phyloP scores from a whole-genome alignment of 306 rosid genomes.

The Morella rubra region DNA sequence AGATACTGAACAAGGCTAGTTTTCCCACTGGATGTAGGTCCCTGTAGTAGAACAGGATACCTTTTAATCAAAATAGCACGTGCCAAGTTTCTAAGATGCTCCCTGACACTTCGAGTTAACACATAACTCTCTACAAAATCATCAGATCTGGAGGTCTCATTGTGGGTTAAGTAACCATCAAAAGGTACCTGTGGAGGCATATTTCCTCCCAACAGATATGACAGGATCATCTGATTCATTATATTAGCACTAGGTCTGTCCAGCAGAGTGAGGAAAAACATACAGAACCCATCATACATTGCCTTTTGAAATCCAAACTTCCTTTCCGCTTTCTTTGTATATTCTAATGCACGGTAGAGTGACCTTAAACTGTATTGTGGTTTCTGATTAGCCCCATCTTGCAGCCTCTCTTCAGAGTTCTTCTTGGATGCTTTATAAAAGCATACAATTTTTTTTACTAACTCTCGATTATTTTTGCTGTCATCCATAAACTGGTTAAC shows the following conservation, averaged over 20 bases:
- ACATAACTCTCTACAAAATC: conserved; percentile 43
- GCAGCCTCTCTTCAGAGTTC: conserved; percentile 79
- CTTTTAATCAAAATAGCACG: conserved; percentile 71
- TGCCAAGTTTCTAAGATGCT: conserved; percentile 74
- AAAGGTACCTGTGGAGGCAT: conserved; percentile 47
- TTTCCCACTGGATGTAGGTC: conserved; percentile 97
- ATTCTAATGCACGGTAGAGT: conserved; percentile 87
- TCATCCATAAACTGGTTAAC: conserved; percentile 48
- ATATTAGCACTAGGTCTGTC: conserved; percentile 66
- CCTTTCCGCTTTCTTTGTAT: conserved; percentile 61
- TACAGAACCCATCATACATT: conserved; percentile 82
- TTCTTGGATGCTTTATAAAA: conserved; percentile 74
- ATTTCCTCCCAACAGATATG: conserved; percentile 47
- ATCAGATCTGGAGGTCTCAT: conserved; percentile 25
- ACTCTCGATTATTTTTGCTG: conserved; percentile 31
- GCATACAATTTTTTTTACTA: conserved; percentile 50
- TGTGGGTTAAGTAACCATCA: conserved; percentile 44
- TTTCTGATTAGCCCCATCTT: conserved; percentile 92
- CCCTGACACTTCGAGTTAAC: conserved; percentile 65
- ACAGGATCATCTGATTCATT: conserved; percentile 58
- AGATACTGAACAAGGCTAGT: conserved; percentile 92
- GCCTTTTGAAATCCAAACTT: conserved; percentile 60
- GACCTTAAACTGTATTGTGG: conserved; percentile 97
- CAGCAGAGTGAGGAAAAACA: conserved; percentile 81
- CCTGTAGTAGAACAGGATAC: conserved; percentile 93